A percentile compares a stretch with the other conserved stretches of the same genome.
Conservation (phyloP, 805 yeast species). For the Kodamaea hsintzibuensis region DNA sequence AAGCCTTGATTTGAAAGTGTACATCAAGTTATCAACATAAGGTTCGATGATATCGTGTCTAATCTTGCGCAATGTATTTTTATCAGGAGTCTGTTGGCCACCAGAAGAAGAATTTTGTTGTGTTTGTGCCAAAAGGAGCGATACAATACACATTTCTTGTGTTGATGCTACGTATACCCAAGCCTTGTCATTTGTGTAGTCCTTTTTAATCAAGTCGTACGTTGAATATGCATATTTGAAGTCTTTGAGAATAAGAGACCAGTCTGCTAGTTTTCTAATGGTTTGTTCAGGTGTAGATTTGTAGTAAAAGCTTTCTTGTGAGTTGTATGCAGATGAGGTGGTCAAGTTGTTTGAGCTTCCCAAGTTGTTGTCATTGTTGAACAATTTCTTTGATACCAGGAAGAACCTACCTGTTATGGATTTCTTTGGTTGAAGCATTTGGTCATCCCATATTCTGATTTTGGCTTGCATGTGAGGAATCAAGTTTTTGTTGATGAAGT, state of each 20-base stretch:
- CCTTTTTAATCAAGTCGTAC: slow-evolving; percentile 80
- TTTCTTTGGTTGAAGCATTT: slow-evolving; percentile 70
- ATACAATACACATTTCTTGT: slow-evolving; percentile 84
- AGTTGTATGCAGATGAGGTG: slow-evolving; percentile 40
- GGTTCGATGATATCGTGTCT: slow-evolving; percentile 58
- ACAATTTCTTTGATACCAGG: slow-evolving; percentile 62
- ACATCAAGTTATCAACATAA: slow-evolving; percentile 67
- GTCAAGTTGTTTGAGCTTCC: background rate
- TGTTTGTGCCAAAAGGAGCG: slow-evolving; percentile 62
- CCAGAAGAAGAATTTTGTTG: slow-evolving; percentile 31
- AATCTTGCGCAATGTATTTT: slow-evolving; percentile 45
- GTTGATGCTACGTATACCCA: slow-evolving; percentile 79
- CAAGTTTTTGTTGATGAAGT: slow-evolving; percentile 49
- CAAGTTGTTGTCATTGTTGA: slow-evolving; percentile 39
- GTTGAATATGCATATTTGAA: slow-evolving; percentile 80
- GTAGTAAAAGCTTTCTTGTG: slow-evolving; percentile 57
- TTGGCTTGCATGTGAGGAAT: slow-evolving; percentile 86
- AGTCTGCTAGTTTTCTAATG: slow-evolving; percentile 83
- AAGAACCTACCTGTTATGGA: slow-evolving; percentile 75
- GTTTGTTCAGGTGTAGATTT: slow-evolving; percentile 68
- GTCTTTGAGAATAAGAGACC: slow-evolving; percentile 89
- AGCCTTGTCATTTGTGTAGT: slow-evolving; percentile 73
- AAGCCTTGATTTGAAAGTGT: slow-evolving; percentile 73
- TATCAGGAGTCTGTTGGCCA: slow-evolving; percentile 26
- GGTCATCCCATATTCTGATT: slow-evolving; percentile 84